Percentiles rank a stretch among this genome's conserved stretches.
Conservation (phyloP, 352 stramenopile species). For the Aphanomyces stellatus region DNA sequence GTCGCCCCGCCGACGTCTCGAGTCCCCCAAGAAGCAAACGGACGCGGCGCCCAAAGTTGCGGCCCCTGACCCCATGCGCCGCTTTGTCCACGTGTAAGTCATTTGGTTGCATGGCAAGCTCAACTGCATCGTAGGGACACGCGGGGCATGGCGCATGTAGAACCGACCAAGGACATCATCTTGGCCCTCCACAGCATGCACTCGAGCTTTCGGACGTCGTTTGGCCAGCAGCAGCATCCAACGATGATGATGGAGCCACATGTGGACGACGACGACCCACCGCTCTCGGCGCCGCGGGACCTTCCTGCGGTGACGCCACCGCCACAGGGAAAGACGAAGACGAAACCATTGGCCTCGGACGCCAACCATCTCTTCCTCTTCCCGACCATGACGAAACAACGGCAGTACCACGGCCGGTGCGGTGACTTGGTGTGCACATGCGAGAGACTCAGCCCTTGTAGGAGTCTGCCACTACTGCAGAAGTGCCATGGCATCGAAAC, state of each 20-base stretch:
- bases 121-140: background rate
- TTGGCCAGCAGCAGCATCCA: too few relatives aligned
- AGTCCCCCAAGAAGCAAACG: too few relatives aligned
- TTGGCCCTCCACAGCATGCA: conserved; percentile 19
- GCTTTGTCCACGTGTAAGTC: background rate
- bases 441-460: background rate
- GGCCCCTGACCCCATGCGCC: too few relatives aligned
- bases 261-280: background rate
- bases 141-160: background rate
- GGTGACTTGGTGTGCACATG: background rate
- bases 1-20: too few relatives aligned
- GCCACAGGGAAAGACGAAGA: background rate
- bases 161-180: conserved; percentile 10
- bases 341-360: background rate
- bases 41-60: too few relatives aligned
- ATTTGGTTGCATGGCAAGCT: background rate
- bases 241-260: too few relatives aligned
- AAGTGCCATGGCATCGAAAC: conserved; percentile 12
- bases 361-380: conserved; percentile 27
- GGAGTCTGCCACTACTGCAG: conserved; percentile 9
- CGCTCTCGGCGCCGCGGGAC: background rate
- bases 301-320: background rate
- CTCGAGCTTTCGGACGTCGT: conserved; percentile 2
- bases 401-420: conserved; percentile 28
- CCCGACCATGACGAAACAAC: conserved; percentile 29